Conservation (phyloP, 345 rosid genomes). For the Brassica cretica region DNA sequence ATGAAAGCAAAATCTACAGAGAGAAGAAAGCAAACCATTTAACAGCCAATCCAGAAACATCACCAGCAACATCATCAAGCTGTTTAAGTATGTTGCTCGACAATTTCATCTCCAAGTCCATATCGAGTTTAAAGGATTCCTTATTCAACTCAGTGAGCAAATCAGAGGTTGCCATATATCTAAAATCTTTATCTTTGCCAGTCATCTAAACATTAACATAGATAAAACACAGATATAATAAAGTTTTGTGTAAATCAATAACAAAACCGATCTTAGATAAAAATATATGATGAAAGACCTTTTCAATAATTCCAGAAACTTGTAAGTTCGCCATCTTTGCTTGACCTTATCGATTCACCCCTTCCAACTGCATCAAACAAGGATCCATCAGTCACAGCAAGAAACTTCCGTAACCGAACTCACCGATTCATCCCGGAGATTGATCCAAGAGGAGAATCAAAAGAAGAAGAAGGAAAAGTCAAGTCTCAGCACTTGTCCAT, state of each 20-base stretch:
- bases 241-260: background rate
- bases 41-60: conserved; percentile 99
- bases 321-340: conserved; percentile 80
- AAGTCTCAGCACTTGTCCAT: no score
- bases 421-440: no score
- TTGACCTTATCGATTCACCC: conserved; percentile 19
- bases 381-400: conserved; percentile 22
- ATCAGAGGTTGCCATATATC: conserved; percentile 99
- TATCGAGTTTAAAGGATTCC: conserved; percentile 79
- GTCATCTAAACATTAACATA: conserved; percentile 64
- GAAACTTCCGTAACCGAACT: no score
- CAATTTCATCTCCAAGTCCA: conserved; percentile 82
- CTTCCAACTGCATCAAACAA: conserved; percentile 30
- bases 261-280: background rate
- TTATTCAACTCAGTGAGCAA: conserved; percentile 89
- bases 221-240: conserved; percentile 6
- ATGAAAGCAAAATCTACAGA: background rate
- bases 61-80: conserved; percentile 97
- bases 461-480: no score
- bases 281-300: conserved; percentile 49
- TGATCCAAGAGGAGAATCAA: no score
- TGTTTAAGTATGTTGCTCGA: conserved; percentile 79
- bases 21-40: conserved; percentile 63
- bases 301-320: conserved; percentile 81
- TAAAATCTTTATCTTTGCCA: conserved; percentile 97